Evolutionary conservation across 2,329 filamentous ascomycete species (phyloP), one percentile per base, ranked within the genome.

Genomic region (Metarhizium rileyi): DNA sequence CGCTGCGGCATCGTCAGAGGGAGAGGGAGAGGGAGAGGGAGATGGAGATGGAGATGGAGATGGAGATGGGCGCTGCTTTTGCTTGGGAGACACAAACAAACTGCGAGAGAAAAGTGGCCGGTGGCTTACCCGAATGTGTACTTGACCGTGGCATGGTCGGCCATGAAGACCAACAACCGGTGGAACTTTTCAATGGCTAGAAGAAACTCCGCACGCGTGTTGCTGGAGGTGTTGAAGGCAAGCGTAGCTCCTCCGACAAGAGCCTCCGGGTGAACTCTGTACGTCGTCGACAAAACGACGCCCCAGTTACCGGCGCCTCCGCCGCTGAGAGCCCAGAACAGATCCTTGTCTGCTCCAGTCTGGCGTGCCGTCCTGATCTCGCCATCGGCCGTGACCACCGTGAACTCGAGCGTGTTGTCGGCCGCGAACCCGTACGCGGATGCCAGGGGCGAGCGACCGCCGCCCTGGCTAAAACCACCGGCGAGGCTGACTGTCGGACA

Each of bases 261-360:
- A 6, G 60, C 60, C 49, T 74, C 70, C 0, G 67, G 63, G 58
- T 80, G 69, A 1, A 73, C 69, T 52, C 74, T 76, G 38, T 74
- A 66, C 0, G 76, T 82, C 60, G 82, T 68, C 2, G 74, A 77
- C 16, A 72, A 61, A 2, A 83, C 76, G 2, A 83, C 68, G 2
- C 70, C 80, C 55, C 76, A 84, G 27, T 71, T 82, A 16, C 78
- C 77, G 9, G 72, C 75, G 2, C 81, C 80, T 0, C 81, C 79
- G 3, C 80, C 80, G 40, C 69, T 69, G 1, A 83, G 62, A 1
- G 81, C 82, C 81, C 80, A 86, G 65, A 79, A 84, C 1, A 85
- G 66, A 47, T 84, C 80, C 73, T n/a, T n/a, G n/a, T n/a, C n/a
- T n/a, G n/a, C 48, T 46, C 52, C 47, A 9, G 51, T 54, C 3